Percentiles rank a stretch among this genome's conserved stretches.
phyloP scores from a whole-genome alignment of 2,329 filamentous ascomycete species.

The Chrysoporthe austroafricana region DNA sequence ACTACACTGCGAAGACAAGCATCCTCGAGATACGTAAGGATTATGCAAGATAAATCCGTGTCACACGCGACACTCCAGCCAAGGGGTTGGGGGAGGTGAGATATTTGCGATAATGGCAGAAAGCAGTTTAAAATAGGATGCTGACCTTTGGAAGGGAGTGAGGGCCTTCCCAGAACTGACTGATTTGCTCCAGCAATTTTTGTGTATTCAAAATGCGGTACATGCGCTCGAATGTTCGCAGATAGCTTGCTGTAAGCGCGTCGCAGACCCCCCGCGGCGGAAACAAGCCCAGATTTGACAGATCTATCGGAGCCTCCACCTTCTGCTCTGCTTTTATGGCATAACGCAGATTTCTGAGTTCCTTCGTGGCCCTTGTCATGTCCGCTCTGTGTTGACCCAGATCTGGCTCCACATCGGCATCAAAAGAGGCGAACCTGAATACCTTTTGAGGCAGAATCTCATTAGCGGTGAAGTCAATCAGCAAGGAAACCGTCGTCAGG shows the following conservation, averaged over 20 bases:
- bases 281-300: slow-evolving; percentile 38
- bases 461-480: neutral
- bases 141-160: slow-evolving; percentile 31
- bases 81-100: neutral
- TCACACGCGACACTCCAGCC: neutral
- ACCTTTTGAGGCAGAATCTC: neutral
- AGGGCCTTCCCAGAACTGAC: slow-evolving; percentile 51
- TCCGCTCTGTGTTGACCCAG: slow-evolving; percentile 2
- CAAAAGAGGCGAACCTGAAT: slow-evolving; percentile 7
- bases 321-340: slow-evolving; percentile 2
- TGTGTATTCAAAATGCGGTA: slow-evolving; percentile 62
- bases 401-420: slow-evolving; percentile 1
- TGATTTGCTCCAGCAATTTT: slow-evolving; percentile 58
- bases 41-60: neutral
- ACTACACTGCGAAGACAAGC: neutral
- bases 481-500: no score
- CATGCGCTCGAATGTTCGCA: slow-evolving; percentile 59
- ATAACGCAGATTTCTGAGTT: neutral
- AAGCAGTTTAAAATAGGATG: neutral
- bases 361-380: neutral
- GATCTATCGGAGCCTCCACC: neutral
- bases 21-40: neutral
- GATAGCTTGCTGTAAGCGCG: slow-evolving; percentile 55
- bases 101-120: no score
- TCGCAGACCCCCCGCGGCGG: slow-evolving; percentile 49